Evolutionary conservation across 495 filamentous ascomycete species (phyloP), one percentile per base, ranked within the genome.

Genomic region (Neurospora discreta): DNA sequence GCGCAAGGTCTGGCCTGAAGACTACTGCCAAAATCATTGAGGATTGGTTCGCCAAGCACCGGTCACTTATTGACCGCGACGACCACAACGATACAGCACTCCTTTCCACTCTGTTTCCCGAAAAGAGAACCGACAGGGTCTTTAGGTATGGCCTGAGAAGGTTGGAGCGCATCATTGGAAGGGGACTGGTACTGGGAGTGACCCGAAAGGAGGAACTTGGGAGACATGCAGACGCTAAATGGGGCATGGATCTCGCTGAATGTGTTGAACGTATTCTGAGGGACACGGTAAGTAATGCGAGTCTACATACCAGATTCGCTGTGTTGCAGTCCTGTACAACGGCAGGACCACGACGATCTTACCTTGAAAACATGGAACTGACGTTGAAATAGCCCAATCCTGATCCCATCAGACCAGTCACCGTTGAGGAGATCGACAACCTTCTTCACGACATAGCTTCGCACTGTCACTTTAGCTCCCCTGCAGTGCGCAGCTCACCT

Each of bases 341-440:
- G 44, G 10, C 23, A 11, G 20, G 10, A n/a, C 2, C 39, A 58
- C 8, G 52, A 60, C 40, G 78, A 74, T 52, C 6, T n/a, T 7
- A 11, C 0, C 20, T 23, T 15, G 60, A 18, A 58, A 20, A 43
- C 8, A 36, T 65, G 70, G 70, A 65, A 65, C 60, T 71, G 39
- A 72, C 11, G 44, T 33, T 77, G 6, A 79, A 20, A 10, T 68
- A 85, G 82, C 82, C 83, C 8, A 85, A 83, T 41, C 75, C 80
- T 18, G 60, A 75, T 9, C 44, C 23, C 67, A 76, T 39, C 80
- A 84, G 40, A 76, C 82, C n/a, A 18, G 85, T 94, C 33, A 89
- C 86, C 3, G 84, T 93, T 3, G 89, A 94, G 70, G 90, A 95
- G 68, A 86, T 97, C n/a, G 92, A 97, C 73, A 76, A 78, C 9